Conservation (phyloP, 805 yeast genomes). For the Candida mattraensis region DNA sequence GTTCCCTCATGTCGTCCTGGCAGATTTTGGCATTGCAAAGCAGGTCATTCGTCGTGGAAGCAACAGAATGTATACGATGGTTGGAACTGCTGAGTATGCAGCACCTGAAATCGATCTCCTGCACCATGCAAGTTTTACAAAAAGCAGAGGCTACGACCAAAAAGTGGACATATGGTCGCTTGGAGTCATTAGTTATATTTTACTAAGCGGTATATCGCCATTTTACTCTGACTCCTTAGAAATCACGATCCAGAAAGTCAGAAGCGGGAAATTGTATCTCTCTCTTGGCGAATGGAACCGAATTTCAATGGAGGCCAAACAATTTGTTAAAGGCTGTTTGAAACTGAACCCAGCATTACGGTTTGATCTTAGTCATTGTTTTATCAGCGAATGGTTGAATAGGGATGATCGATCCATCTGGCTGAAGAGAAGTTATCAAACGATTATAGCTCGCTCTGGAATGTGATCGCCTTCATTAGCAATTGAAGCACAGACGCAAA, state of each 20-base stretch:
- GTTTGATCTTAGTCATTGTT: constrained; percentile 38
- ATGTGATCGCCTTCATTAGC: too few species aligned
- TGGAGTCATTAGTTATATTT: constrained; percentile 58
- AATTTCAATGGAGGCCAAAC: constrained; percentile 43
- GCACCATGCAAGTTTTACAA: constrained; percentile 1
- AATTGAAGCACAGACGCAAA: too few species aligned
- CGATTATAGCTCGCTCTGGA: too few species aligned
- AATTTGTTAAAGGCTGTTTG: constrained; percentile 43
- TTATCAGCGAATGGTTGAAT: constrained; percentile 49
- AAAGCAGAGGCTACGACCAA: constrained; percentile 44
- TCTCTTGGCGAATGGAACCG: constrained; percentile 41
- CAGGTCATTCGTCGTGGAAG: constrained; percentile 4
- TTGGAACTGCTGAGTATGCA: constrained; percentile 62
- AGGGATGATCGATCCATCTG: constrained; percentile 33
- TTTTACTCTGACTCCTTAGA: constrained; percentile 48
- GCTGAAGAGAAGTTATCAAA: constrained; percentile 37
- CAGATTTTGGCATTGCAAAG: constrained; percentile 64
- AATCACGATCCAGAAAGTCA: constrained; percentile 41
- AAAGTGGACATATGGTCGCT: constrained; percentile 73
- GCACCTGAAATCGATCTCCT: constrained; percentile 67
- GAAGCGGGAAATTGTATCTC: constrained; percentile 41
- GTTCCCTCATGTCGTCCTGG: constrained; percentile 53
- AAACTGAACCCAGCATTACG: constrained; percentile 39
- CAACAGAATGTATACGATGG: constrained; percentile 29
- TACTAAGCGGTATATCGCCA: constrained; percentile 65